These are phyloP conservation scores for Ophiognomonia clavigignenti-juglandacearum DNA, from an alignment of 2,329 filamentous ascomycete species.

Conservation along the genomic window DNA sequence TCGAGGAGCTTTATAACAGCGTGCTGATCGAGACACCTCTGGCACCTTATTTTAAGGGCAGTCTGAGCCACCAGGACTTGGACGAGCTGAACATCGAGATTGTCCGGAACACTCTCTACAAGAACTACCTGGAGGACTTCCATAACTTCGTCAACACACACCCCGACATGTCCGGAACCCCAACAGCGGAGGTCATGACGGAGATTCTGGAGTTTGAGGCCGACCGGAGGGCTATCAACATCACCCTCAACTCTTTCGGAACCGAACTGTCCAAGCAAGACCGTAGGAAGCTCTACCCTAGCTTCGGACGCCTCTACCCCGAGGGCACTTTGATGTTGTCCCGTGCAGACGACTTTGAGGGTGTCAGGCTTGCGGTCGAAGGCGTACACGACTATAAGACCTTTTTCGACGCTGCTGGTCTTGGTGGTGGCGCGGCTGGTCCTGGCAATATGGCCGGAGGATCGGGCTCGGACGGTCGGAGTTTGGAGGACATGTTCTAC, in stretches of 20 bases:
- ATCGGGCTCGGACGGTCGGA: conserved; percentile 75
- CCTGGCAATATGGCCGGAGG: conserved; percentile 83
- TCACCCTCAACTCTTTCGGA: conserved; percentile 97
- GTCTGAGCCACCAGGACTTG: conserved; percentile 89
- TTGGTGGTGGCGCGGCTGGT: conserved; percentile 65
- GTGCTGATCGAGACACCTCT: conserved; percentile 95
- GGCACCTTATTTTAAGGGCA: conserved; percentile 96
- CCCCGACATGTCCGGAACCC: conserved; percentile 79
- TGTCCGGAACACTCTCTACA: conserved; percentile 96
- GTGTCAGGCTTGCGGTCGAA: conserved; percentile 88
- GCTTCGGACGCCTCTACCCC: conserved; percentile 84
- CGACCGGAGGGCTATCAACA: conserved; percentile 95
- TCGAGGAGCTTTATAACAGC: conserved; percentile 97
- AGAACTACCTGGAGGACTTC: conserved; percentile 99
- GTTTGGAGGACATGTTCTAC: conserved; percentile 96
- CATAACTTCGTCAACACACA: conserved; percentile 90
- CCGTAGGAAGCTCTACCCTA: conserved; percentile 92
- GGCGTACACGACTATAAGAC: conserved; percentile 89
- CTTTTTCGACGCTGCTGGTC: conserved; percentile 89
- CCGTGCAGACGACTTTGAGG: conserved; percentile 89
- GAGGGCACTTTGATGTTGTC: conserved; percentile 95
- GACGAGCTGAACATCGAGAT: conserved; percentile 99
- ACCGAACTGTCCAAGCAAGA: conserved; percentile 93
- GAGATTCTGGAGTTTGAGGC: conserved; percentile 97
- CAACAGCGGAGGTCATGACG: conserved; percentile 90